Conservation (phyloP, 257 asterid genomes). For the Fraxinus cuspidata region DNA sequence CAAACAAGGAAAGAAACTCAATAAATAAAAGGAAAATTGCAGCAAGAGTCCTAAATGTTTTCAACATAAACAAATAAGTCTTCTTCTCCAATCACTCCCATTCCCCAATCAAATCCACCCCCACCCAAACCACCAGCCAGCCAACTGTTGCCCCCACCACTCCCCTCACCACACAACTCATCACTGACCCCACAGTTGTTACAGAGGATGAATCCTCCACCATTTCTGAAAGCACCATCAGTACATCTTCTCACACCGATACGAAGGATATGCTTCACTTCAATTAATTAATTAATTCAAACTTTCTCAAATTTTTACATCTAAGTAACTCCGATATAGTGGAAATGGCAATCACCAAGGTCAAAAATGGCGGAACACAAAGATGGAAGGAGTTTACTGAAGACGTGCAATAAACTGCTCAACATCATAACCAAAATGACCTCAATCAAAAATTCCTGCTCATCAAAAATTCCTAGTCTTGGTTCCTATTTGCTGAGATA, state of each 20-base stretch:
- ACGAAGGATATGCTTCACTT: slow-evolving; percentile 55
- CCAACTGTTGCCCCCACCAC: too few relatives aligned
- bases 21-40: too few relatives aligned
- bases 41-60: too few relatives aligned
- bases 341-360: neutral
- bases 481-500: too few relatives aligned
- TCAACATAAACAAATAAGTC: too few relatives aligned
- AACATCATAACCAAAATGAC: neutral
- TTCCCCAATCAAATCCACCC: too few relatives aligned
- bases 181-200: slow-evolving; percentile 4
- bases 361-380: neutral
- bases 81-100: too few relatives aligned
- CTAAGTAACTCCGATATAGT: neutral
- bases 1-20: too few relatives aligned
- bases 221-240: slow-evolving; percentile 67
- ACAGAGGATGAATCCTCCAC: slow-evolving; percentile 85
- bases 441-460: neutral
- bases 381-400: neutral
- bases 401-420: neutral
- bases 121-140: too few relatives aligned
- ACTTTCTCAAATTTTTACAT: neutral
- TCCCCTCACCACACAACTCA: too few relatives aligned
- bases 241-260: slow-evolving; percentile 65
- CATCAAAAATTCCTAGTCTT: too few relatives aligned
- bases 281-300: slow-evolving; percentile 6